Percentiles rank a stretch among this genome's conserved stretches.
Conservation (phyloP, 2,329 filamentous ascomycete genomes). For the Scytalidium sp. region DNA sequence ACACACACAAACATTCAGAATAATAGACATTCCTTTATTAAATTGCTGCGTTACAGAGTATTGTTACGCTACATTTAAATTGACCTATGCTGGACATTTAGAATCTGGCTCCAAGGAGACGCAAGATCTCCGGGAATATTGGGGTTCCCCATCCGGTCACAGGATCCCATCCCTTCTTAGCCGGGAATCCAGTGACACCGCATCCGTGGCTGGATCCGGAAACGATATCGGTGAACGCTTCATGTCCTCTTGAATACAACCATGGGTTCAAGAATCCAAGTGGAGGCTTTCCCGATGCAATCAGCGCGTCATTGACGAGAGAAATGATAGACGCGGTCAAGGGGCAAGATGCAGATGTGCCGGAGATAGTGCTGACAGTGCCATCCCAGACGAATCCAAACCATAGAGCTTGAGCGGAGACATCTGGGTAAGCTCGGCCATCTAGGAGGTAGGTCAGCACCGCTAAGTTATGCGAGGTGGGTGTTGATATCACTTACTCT, state of each 20-base stretch:
- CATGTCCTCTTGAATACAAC: constrained; percentile 33
- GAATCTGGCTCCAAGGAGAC: constrained; percentile 58
- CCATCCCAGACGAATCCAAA: constrained; percentile 41
- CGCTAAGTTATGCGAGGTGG: not conserved
- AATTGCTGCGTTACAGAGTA: too few species aligned
- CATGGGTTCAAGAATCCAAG: constrained; percentile 43
- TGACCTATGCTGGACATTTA: too few species aligned
- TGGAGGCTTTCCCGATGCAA: constrained; percentile 44
- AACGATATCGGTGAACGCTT: constrained; percentile 39
- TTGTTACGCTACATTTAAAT: too few species aligned
- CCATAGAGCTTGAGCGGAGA: constrained; percentile 54
- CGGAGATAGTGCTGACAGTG: constrained; percentile 36
- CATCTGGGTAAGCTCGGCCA: constrained; percentile 50
- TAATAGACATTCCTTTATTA: too few species aligned
- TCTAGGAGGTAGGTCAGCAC: not conserved
- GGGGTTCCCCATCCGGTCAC: constrained; percentile 35
- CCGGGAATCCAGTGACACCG: constrained; percentile 22
- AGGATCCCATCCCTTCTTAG: constrained; percentile 29
- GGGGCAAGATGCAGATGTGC: constrained; percentile 54
- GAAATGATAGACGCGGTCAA: constrained; percentile 55
- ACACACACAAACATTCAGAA: too few species aligned
- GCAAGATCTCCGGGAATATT: constrained; percentile 36
- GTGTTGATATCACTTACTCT: constrained; percentile 6
- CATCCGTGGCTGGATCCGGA: constrained; percentile 37
- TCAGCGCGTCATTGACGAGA: constrained; percentile 59